A percentile compares a stretch with the other conserved stretches of the same genome.
Evolutionary conservation across 163 green algal species (phyloP).

Genomic region (Smithsoniella earleae): DNA sequence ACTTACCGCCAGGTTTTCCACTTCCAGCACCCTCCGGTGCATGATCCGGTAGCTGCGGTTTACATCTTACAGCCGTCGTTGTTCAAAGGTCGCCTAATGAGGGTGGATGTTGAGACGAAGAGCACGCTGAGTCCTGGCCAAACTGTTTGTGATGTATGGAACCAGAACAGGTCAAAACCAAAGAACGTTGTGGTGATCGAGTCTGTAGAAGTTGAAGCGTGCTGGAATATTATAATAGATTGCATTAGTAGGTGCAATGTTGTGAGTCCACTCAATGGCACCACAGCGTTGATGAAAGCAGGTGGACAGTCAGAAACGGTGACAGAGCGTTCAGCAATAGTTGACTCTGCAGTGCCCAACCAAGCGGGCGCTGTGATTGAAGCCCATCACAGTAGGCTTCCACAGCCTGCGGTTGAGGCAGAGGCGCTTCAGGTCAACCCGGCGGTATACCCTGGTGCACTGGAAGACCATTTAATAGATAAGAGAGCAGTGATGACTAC

Average conservation of each 20-base stretch:
- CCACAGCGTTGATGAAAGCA: too few relatives aligned
- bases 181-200: constrained; percentile 34
- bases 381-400: too few relatives aligned
- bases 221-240: constrained; percentile 4
- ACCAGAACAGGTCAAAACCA: constrained; percentile 35
- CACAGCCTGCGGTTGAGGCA: too few relatives aligned
- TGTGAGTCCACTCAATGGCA: background rate
- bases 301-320: too few relatives aligned
- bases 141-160: constrained; percentile 72
- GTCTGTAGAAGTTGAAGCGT: background rate
- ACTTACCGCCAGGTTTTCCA: constrained; percentile 72
- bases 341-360: too few relatives aligned
- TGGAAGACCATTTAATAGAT: too few relatives aligned
- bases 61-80: constrained; percentile 67
- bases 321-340: too few relatives aligned
- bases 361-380: too few relatives aligned
- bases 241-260: background rate
- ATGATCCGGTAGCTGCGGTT: constrained; percentile 86
- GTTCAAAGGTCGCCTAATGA: constrained; percentile 62
- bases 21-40: constrained; percentile 77
- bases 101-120: constrained; percentile 67
- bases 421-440: too few relatives aligned
- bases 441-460: too few relatives aligned
- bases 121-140: constrained; percentile 63
- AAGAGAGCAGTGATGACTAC: too few relatives aligned